Percentiles rank a stretch among this genome's conserved stretches.
Evolutionary conservation across 768 basidiomycete genomes (phyloP).

Genomic region (Artomyces pyxidatus): DNA sequence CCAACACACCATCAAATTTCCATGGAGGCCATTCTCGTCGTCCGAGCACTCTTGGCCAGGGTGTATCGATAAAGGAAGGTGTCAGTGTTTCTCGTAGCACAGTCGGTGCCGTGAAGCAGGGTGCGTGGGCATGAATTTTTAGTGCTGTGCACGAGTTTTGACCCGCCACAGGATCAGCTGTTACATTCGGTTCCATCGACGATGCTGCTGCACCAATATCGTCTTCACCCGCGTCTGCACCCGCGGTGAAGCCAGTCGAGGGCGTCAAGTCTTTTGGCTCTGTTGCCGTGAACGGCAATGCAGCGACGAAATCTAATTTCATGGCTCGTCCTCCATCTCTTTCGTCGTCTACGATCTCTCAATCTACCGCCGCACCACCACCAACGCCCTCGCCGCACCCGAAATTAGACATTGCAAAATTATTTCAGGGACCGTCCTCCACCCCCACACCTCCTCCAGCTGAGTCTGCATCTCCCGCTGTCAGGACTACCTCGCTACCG

Average conservation of each 20-base stretch:
- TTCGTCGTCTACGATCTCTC: slow-evolving; percentile 25
- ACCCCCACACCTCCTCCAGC: slow-evolving; percentile 15
- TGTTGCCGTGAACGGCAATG: slow-evolving; percentile 41
- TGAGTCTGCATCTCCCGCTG: slow-evolving; percentile 30
- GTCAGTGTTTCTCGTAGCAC: slow-evolving; percentile 61
- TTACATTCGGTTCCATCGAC: slow-evolving; percentile 90
- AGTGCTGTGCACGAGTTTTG: background rate
- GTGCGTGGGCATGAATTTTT: too few relatives aligned
- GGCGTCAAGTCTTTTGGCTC: slow-evolving; percentile 79
- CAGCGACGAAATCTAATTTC: slow-evolving; percentile 11
- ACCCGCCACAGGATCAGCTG: slow-evolving; percentile 42
- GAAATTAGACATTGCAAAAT: slow-evolving; percentile 38
- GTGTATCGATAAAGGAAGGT: slow-evolving; percentile 71
- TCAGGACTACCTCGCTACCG: slow-evolving; percentile 43
- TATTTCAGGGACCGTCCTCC: slow-evolving; percentile 45
- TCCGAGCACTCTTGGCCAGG: slow-evolving; percentile 65
- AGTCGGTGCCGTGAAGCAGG: slow-evolving; percentile 60
- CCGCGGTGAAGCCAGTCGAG: slow-evolving; percentile 50
- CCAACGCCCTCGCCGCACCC: slow-evolving; percentile 20
- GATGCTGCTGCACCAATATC: slow-evolving; percentile 70
- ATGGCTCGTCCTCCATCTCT: slow-evolving; percentile 15
- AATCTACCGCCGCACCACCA: slow-evolving; percentile 16
- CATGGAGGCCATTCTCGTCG: slow-evolving; percentile 59
- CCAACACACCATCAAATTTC: slow-evolving; percentile 35
- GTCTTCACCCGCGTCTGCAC: slow-evolving; percentile 68